Base-by-base conservation (phyloP, 805 yeast genomes). In the Naumovozyma castellii region DNA sequence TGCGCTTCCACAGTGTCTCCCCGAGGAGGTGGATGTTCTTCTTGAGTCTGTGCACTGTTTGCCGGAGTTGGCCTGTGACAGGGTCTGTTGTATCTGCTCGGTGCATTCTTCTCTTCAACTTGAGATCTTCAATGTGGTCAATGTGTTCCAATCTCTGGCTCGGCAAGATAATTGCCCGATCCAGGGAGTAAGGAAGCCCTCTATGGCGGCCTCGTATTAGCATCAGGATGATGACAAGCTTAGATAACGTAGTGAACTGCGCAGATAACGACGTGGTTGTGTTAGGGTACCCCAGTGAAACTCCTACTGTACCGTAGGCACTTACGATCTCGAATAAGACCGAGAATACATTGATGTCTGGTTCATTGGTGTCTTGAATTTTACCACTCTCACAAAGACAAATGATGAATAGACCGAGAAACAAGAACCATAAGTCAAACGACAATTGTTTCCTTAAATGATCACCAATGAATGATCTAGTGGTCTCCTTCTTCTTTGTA, bases 271-370 rank as follows among this genome's bases (percentile, higher is more conserved):
- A 84, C 2, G 85, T 67, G 43, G 72, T 65, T 3, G 73, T 66
- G 34, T 64, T 66, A 0, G 94, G 84, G 48, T 78, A 86, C 0
- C 98, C 98, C 40, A 86, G 61, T 4, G 95, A 83, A 43, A 90
- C 62, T 0, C 98, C 98, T 32, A 90, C 97, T 0, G 95, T 87
- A 59, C 97, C 97, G 63, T 90, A 92, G 0, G 97, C 97, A 47
- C 94, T 81, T 4, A 86, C 84, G 41, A 87, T 78, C 56, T 90
- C 98, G 62, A 88, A 90, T 51, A 90, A 63, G 2, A 84, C 67
- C 2, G 73, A 65, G 58, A 88, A 90, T 14, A 84, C 74, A 4
- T 76, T 69, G 52, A 87, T 83, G 3, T 69, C 58, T 5, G 68
- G 68, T 14, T 58, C 45, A 15, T 68, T 65, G 5, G 64, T 54